A percentile compares a stretch with the other conserved stretches of the same genome.
Evolutionary conservation across 2,329 filamentous ascomycete species (phyloP).

Genomic region (Fonsecaea monophora): DNA sequence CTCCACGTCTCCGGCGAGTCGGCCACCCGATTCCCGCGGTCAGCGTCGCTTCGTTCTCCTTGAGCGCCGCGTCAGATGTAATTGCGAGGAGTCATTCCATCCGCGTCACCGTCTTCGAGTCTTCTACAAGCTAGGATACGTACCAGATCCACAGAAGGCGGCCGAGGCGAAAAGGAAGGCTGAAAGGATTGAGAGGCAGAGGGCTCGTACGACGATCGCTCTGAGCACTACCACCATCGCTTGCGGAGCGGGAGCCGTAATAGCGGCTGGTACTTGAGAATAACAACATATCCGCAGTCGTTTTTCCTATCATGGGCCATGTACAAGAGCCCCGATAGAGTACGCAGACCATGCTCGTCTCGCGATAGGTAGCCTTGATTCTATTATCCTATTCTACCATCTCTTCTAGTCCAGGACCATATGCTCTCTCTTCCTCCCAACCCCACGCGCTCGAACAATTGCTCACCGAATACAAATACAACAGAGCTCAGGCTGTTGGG

Average conservation of each 20-base stretch:
- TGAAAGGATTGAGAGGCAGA: neutral
- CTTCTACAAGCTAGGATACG: slow-evolving; percentile 6
- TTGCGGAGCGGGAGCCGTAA: neutral
- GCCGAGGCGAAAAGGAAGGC: neutral
- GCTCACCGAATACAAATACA: neutral
- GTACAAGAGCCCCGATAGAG: neutral
- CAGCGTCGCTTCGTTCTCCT: slow-evolving; percentile 9
- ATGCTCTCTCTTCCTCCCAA: neutral
- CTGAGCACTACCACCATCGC: neutral
- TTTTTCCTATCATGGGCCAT: neutral
- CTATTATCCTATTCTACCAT: slow-evolving; percentile 1
- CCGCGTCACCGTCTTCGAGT: slow-evolving; percentile 8
- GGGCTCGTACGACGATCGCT: neutral
- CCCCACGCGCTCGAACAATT: neutral
- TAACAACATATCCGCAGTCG: neutral
- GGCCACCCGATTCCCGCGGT: neutral
- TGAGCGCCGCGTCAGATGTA: slow-evolving; percentile 6
- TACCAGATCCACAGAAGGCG: slow-evolving; percentile 4
- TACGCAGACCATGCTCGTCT: neutral
- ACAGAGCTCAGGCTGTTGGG: neutral
- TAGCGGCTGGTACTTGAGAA: neutral
- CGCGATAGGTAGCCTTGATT: neutral
- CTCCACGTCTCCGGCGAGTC: neutral
- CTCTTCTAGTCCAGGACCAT: neutral
- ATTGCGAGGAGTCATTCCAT: slow-evolving; percentile 15